These are phyloP conservation scores for Rubia balearica DNA, from an alignment of 305 asterid genomes.

Conservation along the genomic window DNA sequence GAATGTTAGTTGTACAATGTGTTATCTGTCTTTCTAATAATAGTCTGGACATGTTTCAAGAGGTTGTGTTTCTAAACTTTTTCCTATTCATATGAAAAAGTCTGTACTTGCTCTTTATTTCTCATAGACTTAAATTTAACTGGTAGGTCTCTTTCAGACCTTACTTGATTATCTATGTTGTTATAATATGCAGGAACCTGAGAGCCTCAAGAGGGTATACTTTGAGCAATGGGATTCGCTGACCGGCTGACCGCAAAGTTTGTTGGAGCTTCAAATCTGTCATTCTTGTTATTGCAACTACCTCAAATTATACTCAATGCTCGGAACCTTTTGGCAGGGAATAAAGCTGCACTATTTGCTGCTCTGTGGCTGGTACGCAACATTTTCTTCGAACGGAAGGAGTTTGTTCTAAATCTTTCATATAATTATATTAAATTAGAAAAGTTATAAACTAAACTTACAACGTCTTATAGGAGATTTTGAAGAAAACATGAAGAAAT, in stretches of 20 bases:
- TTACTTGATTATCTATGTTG: constrained; percentile 13
- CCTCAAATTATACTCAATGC: constrained; percentile 93
- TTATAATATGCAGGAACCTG: constrained; percentile 38
- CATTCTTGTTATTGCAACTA: constrained; percentile 78
- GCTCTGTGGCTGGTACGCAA: constrained; percentile 92
- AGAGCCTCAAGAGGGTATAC: constrained; percentile 27
- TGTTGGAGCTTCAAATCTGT: constrained; percentile 85
- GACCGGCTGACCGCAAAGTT: constrained; percentile 75
- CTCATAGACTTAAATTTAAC: background rate
- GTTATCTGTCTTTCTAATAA: constrained; percentile 10
- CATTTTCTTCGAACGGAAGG: background rate
- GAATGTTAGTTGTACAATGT: background rate
- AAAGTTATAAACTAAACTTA: background rate
- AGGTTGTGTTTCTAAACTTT: background rate
- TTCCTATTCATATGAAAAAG: background rate
- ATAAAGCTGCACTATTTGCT: constrained; percentile 70
- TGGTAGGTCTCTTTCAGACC: background rate
- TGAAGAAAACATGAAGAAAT: too few relatives aligned
- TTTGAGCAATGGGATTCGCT: constrained; percentile 71
- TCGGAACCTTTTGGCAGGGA: constrained; percentile 77
- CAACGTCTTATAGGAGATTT: constrained; percentile 47
- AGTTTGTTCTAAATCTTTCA: background rate
- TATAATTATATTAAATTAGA: background rate
- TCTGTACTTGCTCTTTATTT: background rate
- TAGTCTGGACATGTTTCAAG: background rate